Base-by-base conservation (phyloP, 441 rosid genomes). In the Kokia cookei region DNA sequence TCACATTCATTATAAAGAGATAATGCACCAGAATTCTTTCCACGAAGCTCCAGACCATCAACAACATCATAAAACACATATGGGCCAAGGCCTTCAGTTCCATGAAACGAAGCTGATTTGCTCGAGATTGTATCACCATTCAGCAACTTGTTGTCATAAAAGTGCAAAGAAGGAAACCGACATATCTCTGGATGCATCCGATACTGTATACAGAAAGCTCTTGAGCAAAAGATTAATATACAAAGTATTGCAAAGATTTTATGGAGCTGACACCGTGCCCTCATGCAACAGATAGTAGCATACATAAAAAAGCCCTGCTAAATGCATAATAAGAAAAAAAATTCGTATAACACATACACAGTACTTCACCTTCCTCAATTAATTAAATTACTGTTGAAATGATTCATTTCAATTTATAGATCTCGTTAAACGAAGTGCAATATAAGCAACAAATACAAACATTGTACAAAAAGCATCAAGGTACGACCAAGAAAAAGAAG, bases 181-280 rank as follows among this genome's bases (percentile, higher is more conserved):
- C 93, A 91, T 77, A 96, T 96, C 69, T 91, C 99, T 15, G 99
- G 98, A 77, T 96, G 97, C 99, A 96, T 96, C 90, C 99, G 84
- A 82, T 96, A 96, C 99, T 96, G 99, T 72, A 80, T 75, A 77
- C 58, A 79, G 69, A 43, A 73, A 73, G 61, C 48, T 53, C 17
- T 32, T 51, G 35, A 35, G 1, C 48, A 10, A 32, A 68, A 27
- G 53, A 32, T n/a, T 68, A 53, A 68, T 10, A 2, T 32, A 7
- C 17, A 77, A 73, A 72, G 77, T 62, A 54, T 57, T 68, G 74
- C 76, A 7, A 83, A 70, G 57, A 55, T 35, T 60, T 62, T 32
- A 51, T 32, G 57, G 48, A 48, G 60, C 45, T 60, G 11, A 47
- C n/a, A 59, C 27, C 27, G 3, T 32, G 62, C 48, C 29, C 48